phyloP scores from a whole-genome alignment of 2,329 filamentous ascomycete species.

The Ascochyta viciae-villosae region DNA sequence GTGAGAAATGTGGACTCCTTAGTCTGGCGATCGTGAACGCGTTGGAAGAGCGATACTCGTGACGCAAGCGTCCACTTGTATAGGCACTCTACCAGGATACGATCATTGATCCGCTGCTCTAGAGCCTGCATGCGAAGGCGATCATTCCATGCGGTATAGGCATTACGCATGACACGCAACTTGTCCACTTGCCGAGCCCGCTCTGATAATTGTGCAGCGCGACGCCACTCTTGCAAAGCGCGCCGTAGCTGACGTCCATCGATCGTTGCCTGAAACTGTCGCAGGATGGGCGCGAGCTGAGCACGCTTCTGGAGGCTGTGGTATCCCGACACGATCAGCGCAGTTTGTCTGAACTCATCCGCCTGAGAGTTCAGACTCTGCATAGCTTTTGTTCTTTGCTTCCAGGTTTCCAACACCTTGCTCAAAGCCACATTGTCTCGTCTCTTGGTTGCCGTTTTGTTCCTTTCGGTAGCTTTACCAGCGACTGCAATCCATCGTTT shows the following conservation, averaged over 20 bases:
- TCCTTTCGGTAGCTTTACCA: conserved; percentile 35
- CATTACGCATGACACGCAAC: conserved; percentile 61
- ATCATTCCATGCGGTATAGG: conserved; percentile 70
- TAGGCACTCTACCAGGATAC: conserved; percentile 62
- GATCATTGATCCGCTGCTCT: conserved; percentile 61
- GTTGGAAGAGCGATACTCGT: conserved; percentile 50
- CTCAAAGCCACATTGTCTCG: conserved; percentile 33
- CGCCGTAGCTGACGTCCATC: conserved; percentile 55
- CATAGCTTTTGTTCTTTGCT: conserved; percentile 22
- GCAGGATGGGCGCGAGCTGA: conserved; percentile 53
- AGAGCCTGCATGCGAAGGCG: conserved; percentile 62
- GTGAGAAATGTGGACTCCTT: conserved; percentile 36
- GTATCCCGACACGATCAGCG: conserved; percentile 33
- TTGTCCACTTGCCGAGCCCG: conserved; percentile 60
- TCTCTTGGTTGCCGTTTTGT: conserved; percentile 30
- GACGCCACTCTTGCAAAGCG: conserved; percentile 59
- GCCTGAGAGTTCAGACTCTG: conserved; percentile 45
- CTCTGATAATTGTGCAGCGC: conserved; percentile 50
- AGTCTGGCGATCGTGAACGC: conserved; percentile 43
- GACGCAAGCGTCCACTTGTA: conserved; percentile 68
- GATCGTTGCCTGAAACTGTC: conserved; percentile 53
- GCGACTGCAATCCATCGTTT: conserved; percentile 38
- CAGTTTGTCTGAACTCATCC: conserved; percentile 40
- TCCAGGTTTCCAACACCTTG: conserved; percentile 36
- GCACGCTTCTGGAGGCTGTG: conserved; percentile 47